phyloP scores from a whole-genome alignment of 257 asterid species.

The Ilex aquifolium region DNA sequence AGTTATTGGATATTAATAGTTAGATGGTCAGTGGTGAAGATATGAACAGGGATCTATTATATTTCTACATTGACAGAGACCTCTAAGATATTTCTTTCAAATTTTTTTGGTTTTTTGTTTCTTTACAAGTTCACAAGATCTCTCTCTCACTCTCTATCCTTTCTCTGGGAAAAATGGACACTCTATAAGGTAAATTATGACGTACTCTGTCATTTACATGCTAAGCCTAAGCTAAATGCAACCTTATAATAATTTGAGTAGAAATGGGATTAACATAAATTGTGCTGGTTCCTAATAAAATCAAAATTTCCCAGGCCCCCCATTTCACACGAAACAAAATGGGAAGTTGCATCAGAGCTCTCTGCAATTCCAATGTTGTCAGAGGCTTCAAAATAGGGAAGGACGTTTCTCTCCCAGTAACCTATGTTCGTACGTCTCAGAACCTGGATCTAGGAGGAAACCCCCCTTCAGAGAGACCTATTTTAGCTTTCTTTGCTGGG shows the following conservation, averaged over 20 bases:
- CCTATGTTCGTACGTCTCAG: slow-evolving; percentile 38
- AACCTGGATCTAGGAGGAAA: slow-evolving; percentile 48
- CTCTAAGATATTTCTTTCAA: too few relatives aligned
- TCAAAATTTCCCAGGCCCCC: slow-evolving; percentile 37
- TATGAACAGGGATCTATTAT: too few relatives aligned
- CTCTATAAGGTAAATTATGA: too few relatives aligned
- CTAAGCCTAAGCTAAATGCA: too few relatives aligned
- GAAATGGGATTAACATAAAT: not conserved
- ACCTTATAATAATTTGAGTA: not conserved
- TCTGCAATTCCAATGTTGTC: slow-evolving; percentile 49
- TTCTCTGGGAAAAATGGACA: too few relatives aligned
- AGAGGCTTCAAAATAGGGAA: slow-evolving; percentile 48
- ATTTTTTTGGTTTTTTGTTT: too few relatives aligned
- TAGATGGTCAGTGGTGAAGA: too few relatives aligned
- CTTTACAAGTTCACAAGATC: too few relatives aligned
- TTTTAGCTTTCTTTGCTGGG: slow-evolving; percentile 63
- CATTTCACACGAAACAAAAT: slow-evolving; percentile 32
- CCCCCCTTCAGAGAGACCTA: slow-evolving; percentile 33
- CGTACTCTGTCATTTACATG: too few relatives aligned
- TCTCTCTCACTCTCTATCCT: too few relatives aligned
- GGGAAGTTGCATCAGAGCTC: slow-evolving; percentile 37
- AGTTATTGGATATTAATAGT: too few relatives aligned
- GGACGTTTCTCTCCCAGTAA: slow-evolving; percentile 60
- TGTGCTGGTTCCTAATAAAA: not conserved
- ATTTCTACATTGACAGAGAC: too few relatives aligned